Conservation (phyloP, 805 yeast species). For the Saccharomycopsis javanensis region DNA sequence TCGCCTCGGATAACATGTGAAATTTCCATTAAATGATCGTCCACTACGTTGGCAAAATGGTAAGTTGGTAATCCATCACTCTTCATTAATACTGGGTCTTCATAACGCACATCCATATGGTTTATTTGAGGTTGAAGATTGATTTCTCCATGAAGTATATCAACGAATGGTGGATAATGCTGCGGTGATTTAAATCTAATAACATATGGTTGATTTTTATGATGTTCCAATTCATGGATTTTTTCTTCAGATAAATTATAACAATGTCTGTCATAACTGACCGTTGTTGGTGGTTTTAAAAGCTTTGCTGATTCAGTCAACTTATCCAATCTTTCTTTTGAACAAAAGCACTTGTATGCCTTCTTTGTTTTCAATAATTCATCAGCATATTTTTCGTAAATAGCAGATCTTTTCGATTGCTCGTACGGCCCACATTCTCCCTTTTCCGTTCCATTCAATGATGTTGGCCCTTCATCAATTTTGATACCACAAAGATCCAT, state of each 20-base stretch:
- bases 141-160: conserved; percentile 68
- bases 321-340: conserved; percentile 62
- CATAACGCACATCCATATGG: conserved; percentile 60
- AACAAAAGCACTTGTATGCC: conserved; percentile 84
- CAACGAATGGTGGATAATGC: conserved; percentile 54
- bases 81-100: conserved; percentile 81
- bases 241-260: conserved; percentile 26
- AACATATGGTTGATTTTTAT: conserved; percentile 29
- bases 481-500: conserved; percentile 67
- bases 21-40: conserved; percentile 85
- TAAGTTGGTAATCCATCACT: conserved; percentile 96
- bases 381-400: conserved; percentile 55
- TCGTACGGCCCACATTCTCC: conserved; percentile 58
- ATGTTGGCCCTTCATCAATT: conserved; percentile 76
- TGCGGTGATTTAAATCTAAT: conserved; percentile 74
- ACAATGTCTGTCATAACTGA: conserved; percentile 85
- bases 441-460: conserved; percentile 20
- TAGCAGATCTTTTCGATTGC: conserved; percentile 68
- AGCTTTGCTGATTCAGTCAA: conserved; percentile 65
- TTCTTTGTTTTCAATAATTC: conserved; percentile 49
- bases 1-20: conserved; percentile 96
- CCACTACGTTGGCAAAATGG: conserved; percentile 92
- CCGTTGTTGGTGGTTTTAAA: conserved; percentile 81
- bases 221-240: not conserved
- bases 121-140: conserved; percentile 76